Percentiles rank a stretch among this genome's conserved stretches.
These are phyloP conservation scores for Ascochyta clinopodiicola DNA, from an alignment of 2,329 filamentous ascomycete species.

Conservation along the genomic window DNA sequence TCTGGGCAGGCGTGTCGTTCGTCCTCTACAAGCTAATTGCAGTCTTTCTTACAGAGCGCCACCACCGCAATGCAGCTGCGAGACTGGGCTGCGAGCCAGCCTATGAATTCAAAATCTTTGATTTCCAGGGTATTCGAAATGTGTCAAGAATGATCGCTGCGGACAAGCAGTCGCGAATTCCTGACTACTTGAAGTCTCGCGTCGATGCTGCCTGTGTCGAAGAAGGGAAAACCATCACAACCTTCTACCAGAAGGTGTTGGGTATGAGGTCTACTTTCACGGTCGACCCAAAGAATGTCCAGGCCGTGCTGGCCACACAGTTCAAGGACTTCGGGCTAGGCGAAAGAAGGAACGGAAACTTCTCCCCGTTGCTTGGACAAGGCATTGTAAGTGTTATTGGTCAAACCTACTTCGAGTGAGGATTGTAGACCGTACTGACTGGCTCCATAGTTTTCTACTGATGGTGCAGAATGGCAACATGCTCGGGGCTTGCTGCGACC, in stretches of 20 bases:
- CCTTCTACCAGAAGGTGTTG: constrained; percentile 31
- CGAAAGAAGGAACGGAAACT: constrained; percentile 42
- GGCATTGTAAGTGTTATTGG: constrained; percentile 41
- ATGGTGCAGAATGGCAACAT: constrained; percentile 42
- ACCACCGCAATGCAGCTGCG: constrained; percentile 45
- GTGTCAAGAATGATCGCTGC: constrained; percentile 50
- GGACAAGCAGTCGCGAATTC: constrained; percentile 39
- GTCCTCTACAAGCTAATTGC: constrained; percentile 39
- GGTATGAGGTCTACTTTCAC: constrained; percentile 37
- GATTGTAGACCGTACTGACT: constrained; percentile 1
- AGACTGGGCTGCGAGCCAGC: constrained; percentile 53
- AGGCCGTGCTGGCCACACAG: constrained; percentile 52
- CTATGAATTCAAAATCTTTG: constrained; percentile 50
- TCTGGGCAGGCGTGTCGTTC: constrained; percentile 42
- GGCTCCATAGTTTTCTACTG: constrained; percentile 34
- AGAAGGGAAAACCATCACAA: constrained; percentile 33
- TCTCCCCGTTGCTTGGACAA: constrained; percentile 50
- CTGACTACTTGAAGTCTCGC: constrained; percentile 39
- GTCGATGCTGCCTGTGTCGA: constrained; percentile 26
- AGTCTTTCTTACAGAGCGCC: constrained; percentile 35
- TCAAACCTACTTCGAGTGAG: too few relatives aligned
- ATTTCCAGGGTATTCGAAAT: constrained; percentile 59
- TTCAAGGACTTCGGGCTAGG: constrained; percentile 56
- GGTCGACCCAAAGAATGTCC: constrained; percentile 54
- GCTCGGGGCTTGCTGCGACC: constrained; percentile 43